phyloP scores from a whole-genome alignment of 1,284 basidiomycete species.

The Leccinum fuscescens region DNA sequence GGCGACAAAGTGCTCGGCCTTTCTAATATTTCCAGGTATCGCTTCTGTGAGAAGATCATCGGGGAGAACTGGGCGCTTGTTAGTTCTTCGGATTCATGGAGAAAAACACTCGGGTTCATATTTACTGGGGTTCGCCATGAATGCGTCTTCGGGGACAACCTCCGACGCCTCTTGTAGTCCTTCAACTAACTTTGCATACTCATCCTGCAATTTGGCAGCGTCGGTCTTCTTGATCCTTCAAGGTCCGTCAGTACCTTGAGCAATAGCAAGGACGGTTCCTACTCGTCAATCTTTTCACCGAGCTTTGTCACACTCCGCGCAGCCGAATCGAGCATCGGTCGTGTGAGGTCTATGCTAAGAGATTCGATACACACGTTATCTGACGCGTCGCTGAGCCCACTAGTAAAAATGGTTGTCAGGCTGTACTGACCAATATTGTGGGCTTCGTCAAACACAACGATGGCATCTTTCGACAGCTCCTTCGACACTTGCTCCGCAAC shows the following conservation, averaged over 20 bases:
- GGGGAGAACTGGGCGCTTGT: constrained; percentile 67
- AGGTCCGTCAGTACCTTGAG: constrained; percentile 10
- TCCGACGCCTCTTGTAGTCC: constrained; percentile 81
- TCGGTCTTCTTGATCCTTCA: constrained; percentile 90
- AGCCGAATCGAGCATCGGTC: constrained; percentile 97
- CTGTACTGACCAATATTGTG: constrained; percentile 88
- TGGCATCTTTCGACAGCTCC: constrained; percentile 95
- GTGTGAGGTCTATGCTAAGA: constrained; percentile 95
- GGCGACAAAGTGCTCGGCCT: constrained; percentile 98
- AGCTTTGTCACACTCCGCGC: constrained; percentile 86
- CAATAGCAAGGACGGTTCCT: constrained; percentile 26
- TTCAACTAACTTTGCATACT: constrained; percentile 95
- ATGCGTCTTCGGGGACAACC: constrained; percentile 72
- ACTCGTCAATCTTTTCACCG: constrained; percentile 94
- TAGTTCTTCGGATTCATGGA: not conserved
- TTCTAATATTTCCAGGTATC: constrained; percentile 96
- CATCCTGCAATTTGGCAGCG: constrained; percentile 92
- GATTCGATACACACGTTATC: constrained; percentile 99
- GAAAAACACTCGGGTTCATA: not conserved
- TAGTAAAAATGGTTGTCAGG: not conserved
- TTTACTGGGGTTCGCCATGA: constrained; percentile 87
- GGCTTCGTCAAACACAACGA: constrained; percentile 99
- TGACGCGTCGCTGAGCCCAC: constrained; percentile 25
- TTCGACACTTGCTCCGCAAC: constrained; percentile 99
- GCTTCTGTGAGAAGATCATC: constrained; percentile 95